Evolutionary conservation across 768 basidiomycete genomes (phyloP).

Genomic region (Kwoniella dendrophila): DNA sequence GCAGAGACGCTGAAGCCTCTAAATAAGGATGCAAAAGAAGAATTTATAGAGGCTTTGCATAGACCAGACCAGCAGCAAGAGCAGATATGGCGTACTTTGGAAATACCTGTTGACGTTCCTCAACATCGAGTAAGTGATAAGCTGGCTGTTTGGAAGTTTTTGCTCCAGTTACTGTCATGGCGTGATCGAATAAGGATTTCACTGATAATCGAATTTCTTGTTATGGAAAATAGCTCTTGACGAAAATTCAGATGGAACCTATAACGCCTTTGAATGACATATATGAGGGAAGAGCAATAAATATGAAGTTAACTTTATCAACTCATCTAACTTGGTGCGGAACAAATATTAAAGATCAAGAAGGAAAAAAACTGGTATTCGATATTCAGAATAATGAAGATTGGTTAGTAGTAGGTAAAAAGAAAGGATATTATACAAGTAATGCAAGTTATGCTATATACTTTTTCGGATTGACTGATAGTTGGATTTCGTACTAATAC

Average conservation of each 20-base stretch:
- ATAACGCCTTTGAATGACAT: constrained; percentile 58
- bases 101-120: constrained; percentile 84
- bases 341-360: constrained; percentile 6
- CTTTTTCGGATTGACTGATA: neutral
- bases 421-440: constrained; percentile 78
- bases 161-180: neutral
- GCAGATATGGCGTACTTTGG: constrained; percentile 68
- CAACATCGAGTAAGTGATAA: constrained; percentile 67
- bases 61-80: constrained; percentile 35
- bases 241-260: constrained; percentile 52
- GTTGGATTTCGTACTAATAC: neutral
- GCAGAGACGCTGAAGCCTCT: constrained; percentile 46
- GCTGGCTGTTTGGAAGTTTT: neutral
- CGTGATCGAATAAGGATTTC: too few relatives aligned
- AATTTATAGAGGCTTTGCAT: constrained; percentile 10
- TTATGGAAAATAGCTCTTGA: constrained; percentile 59
- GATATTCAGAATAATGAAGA: constrained; percentile 73
- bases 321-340: constrained; percentile 79
- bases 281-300: constrained; percentile 87
- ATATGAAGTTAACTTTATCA: constrained; percentile 66
- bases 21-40: constrained; percentile 40
- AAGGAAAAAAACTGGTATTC: constrained; percentile 63
- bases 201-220: too few relatives aligned
- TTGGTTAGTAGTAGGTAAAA: constrained; percentile 87
- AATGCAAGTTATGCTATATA: constrained; percentile 61